Base-by-base conservation (phyloP, 495 filamentous ascomycete genomes). In the Talaromyces borbonicus region DNA sequence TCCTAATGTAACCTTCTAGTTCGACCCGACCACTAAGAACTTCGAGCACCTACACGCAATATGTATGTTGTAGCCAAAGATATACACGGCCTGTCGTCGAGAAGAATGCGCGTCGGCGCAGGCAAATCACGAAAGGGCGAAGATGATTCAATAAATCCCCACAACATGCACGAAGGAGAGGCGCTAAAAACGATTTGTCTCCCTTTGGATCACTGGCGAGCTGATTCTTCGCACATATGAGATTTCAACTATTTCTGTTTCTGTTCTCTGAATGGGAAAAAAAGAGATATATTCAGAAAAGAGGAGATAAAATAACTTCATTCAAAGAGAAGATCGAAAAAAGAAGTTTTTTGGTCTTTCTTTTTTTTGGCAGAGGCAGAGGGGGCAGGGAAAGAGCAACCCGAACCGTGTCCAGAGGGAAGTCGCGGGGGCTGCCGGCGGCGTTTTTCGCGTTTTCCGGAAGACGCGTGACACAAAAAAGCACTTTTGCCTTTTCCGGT, bases 401-500 rank as follows among this genome's bases (percentile, higher is more conserved):
- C 23, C 7, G 29, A 33, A 36, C 33, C 49, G 48, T 47, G 45
- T 33, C 38, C 47, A 54, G 54, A 58, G 60, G 54, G 58, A 62
- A 54, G 54, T 59, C 63, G 63, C 63, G 61, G 62, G 58, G 45
- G 52, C 56, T 42, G n/a, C n/a, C n/a, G n/a, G n/a, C n/a, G n/a
- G n/a, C n/a, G n/a, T n/a, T 59, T 56, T 55, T 49, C 54, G 56
- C 49, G 51, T 56, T 53, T 53, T 45, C 43, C 52, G 44, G 38
- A 49, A 55, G 52, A 51, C 49, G 55, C 43, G 49, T 58, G 49
- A 48, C 46, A 52, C 51, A 56, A 51, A 49, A 52, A 56, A 52
- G 48, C 50, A 51, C 47, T 49, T 43, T 56, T 54, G 46, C 53
- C 56, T 52, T 19, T 55, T 64, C 38, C 43, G 51, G 58, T 36